Evolutionary conservation across 1,284 basidiomycete species (phyloP), one percentile per base, ranked within the genome.

Genomic region (Trametes hirsuta): DNA sequence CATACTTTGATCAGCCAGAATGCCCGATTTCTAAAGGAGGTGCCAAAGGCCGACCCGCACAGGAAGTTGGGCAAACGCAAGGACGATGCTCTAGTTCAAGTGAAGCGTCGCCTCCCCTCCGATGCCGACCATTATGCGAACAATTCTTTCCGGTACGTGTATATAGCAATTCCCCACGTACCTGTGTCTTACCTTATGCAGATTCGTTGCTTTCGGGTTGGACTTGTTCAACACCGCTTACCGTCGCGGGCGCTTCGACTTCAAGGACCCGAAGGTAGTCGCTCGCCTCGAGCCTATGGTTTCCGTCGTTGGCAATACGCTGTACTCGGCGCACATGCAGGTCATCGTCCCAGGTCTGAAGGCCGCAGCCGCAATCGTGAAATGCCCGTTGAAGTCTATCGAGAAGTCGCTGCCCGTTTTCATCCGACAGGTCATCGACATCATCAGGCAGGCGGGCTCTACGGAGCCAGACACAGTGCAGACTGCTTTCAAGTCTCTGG

Each of bases 401-500:
- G 82, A 87, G 15, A 87, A 89, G 53, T 91, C 93, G 0, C 81
- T 96, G 25, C 92, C 94, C 0, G 87, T 96, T 18, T 88, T 95
- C 72, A 82, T 97, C 52, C 86, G 85, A 60, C 97, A 98, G 74
- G 92, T 93, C 59, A 84, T 99, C 60, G 84, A 88, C 57, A 89
- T 97, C 71, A 84, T 98, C 69, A 90, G 89, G 71, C 86, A 91
- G 41, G 83, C 89, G 0, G 97, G 96, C 6, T 93, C 84, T 49
- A 93, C 94, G 0, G 95, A 98, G 71, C 92, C 95, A 0, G 95
- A 98, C 55, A 82, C 95, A 8, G 88, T 92, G 0, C 97, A 99
- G 74, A 87, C 88, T 0, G 93, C 94, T 0, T 85, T 99, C 71
- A 95, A 93, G 69, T 89, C 94, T 0, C 81, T 99, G 6, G 88